Evolutionary conservation across 148 eudicot genomes (phyloP), one percentile per base, ranked within the genome.

Genomic region (Amaranthus cruentus): DNA sequence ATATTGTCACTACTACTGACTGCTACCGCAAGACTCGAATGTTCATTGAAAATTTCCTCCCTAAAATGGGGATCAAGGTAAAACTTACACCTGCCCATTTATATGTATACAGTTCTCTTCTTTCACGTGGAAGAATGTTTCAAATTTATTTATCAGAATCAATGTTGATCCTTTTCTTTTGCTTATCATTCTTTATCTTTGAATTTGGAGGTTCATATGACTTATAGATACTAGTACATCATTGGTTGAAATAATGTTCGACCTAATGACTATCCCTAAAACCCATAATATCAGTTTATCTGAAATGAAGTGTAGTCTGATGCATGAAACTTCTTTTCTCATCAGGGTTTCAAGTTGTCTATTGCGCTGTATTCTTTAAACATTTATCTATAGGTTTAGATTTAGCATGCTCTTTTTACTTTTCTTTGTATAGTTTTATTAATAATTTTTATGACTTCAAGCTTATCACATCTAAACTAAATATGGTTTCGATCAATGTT

Each of bases 61-160:
- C 98, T 49, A 91, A 86, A 73, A 90, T 93, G 98, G 95, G 92
- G n/a, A 88, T 93, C 76, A 81, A 77, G 87, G 98, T 93, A 84
- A 50, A 18, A 77, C 47, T 77, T 42, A 74, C 46, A 50, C 65
- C 21, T 14, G 65, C 11, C 49, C 49, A 6, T 66, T 55, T 6
- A 42, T 68, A 0, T 61, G 2, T 14, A 9, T 52, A 3, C 5
- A 11, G 69, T 15, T 18, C 18, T 18, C 6, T 59, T 59, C 54
- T 21, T 56, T 46, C 55, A 44, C 49, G 54, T 43, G 14, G 43
- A 47, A 59, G 42, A 7, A 62, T 51, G 71, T 7, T 28, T 28
- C 38, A 28, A 28, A 28, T 28, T 28, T 0, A 2, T 28, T 28
- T 28, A 0, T 28, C 38, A 28, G 38, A 28, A 28, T 28, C 38